Base-by-base conservation (phyloP, 257 asterid species). In the Nicotiana attenuata region DNA sequence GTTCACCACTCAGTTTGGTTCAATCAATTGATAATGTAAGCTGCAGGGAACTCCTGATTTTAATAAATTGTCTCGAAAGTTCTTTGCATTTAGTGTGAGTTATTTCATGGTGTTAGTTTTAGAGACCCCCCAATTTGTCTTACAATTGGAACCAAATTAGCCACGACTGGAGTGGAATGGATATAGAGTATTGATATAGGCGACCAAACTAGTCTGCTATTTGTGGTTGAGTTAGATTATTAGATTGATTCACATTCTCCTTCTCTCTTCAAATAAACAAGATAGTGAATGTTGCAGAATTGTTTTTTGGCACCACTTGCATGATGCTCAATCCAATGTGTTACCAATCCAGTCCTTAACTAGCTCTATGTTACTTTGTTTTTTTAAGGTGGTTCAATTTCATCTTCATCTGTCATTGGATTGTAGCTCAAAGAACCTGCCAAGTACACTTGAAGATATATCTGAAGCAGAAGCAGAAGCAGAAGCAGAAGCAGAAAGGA, bases 351-450 rank as follows among this genome's bases (percentile, higher is more conserved):
- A 47, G 10, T 73, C 41, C 26, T 73, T 73, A 50, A 47, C 79
- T 73, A 24, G 57, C 17, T 73, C 16, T 64, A 75, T 73, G 47
- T 81, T 17, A 22, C 76, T 85, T 89, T 78, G 76, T 80, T 81
- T 85, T 85, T 85, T 50, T 81, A 85, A 92, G 98, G 95, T 87
- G 83, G 92, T 81, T 47, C 86, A 83, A 3, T 84, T 85, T 87
- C 90, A 88, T 87, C 95, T 93, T 85, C 88, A 87, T 78, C 86
- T 92, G 88, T 89, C 93, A 22, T 81, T 88, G 80, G 90, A 84
- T 86, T 87, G 84, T 41, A 80, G 80, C 83, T 85, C 91, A 3
- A 89, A 89, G 84, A 77, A 76, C 57, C n/a, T 80, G 19, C 24
- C 85, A 65, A 73, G 52, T 83, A 84, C 76, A 77, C 68, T 81